Evolutionary conservation across 2,329 filamentous ascomycete species (phyloP).

Genomic region (Alternaria rosae): DNA sequence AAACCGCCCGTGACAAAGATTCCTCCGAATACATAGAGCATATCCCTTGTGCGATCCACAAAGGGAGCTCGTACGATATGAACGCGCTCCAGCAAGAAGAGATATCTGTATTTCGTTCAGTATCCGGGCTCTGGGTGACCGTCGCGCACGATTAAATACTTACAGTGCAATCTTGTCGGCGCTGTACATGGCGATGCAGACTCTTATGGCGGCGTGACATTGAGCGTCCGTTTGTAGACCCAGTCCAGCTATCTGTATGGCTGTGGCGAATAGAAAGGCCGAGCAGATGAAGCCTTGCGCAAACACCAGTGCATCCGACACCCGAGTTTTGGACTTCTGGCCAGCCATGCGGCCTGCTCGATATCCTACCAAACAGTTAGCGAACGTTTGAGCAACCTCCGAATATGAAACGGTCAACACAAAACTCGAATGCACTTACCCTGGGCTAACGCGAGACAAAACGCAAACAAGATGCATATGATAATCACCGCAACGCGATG

Average conservation of each 20-base stretch:
- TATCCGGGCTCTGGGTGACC: background rate
- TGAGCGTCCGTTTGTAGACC: constrained; percentile 32
- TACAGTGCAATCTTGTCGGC: constrained; percentile 40
- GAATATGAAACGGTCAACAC: too few relatives aligned
- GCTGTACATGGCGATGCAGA: constrained; percentile 49
- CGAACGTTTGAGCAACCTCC: background rate
- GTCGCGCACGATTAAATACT: background rate
- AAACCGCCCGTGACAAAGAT: constrained; percentile 30
- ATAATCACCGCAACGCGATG: constrained; percentile 19
- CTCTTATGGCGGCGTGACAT: constrained; percentile 43
- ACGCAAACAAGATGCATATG: constrained; percentile 21
- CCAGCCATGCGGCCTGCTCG: constrained; percentile 26
- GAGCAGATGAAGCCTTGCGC: constrained; percentile 26
- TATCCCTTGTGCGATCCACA: constrained; percentile 37
- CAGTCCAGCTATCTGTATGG: constrained; percentile 37
- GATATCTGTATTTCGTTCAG: constrained; percentile 28
- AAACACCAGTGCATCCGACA: constrained; percentile 28
- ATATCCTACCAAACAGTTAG: constrained; percentile 20
- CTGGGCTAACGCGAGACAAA: constrained; percentile 27
- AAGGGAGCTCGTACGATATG: constrained; percentile 45
- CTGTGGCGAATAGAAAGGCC: constrained; percentile 37
- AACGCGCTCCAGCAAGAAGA: constrained; percentile 51
- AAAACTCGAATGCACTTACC: constrained; percentile 13
- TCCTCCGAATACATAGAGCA: constrained; percentile 40
- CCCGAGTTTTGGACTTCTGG: constrained; percentile 12